Conservation (phyloP, 2,329 filamentous ascomycete species). For the Talaromyces sp. region DNA sequence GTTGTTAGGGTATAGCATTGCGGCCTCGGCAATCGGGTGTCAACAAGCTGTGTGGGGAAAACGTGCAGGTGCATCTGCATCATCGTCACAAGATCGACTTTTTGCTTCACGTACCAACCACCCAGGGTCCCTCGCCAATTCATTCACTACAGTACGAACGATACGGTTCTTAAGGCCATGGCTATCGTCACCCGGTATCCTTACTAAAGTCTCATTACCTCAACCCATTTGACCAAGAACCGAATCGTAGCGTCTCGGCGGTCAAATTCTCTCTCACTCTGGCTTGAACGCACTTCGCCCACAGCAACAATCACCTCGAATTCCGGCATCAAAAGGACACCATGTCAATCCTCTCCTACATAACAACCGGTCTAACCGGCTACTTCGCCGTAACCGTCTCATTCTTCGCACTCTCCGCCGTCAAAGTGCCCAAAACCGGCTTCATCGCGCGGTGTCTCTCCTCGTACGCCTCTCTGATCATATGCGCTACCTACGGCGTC, state of each 20-base stretch:
- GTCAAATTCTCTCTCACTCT: neutral
- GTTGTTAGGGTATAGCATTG: neutral
- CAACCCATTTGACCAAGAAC: neutral
- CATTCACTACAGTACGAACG: neutral
- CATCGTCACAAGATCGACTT: conserved; percentile 14
- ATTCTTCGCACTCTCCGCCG: conserved; percentile 41
- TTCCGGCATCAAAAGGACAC: neutral
- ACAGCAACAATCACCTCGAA: no score
- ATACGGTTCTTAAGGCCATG: neutral
- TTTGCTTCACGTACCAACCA: neutral
- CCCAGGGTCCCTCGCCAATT: neutral
- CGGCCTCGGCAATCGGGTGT: neutral
- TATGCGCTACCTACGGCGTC: conserved; percentile 68
- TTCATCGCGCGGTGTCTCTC: conserved; percentile 47
- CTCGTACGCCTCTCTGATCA: conserved; percentile 43
- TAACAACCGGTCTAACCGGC: conserved; percentile 58
- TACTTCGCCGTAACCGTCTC: conserved; percentile 60
- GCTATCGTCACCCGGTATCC: neutral
- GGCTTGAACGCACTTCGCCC: no score
- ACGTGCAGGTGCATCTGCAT: neutral
- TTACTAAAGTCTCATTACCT: neutral
- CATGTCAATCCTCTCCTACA: conserved; percentile 62
- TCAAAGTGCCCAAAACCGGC: conserved; percentile 42
- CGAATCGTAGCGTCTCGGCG: neutral
- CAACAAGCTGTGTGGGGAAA: neutral